Conservation (phyloP, 805 yeast genomes). For the Schwanniomyces yamadae region DNA sequence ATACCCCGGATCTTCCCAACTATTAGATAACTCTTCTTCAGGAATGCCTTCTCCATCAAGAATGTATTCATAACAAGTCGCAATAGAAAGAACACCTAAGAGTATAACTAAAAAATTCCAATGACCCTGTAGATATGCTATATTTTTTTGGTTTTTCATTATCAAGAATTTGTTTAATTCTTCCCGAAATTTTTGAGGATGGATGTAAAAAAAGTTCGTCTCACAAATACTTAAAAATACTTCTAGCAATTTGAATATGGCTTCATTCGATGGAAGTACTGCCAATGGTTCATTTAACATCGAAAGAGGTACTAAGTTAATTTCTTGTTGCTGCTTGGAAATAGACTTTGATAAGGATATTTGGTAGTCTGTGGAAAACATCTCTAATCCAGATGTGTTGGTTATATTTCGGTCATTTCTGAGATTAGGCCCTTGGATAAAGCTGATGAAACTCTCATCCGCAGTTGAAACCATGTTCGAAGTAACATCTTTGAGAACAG, state of each 20-base stretch:
- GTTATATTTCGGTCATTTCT: too few relatives aligned
- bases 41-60: constrained; percentile 7
- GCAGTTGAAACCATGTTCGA: constrained; percentile 12
- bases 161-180: constrained; percentile 8
- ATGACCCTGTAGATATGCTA: constrained; percentile 8
- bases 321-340: constrained; percentile 2
- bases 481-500: constrained; percentile 1
- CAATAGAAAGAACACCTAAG: constrained; percentile 11
- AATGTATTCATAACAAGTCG: constrained; percentile 15
- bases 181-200: constrained; percentile 8
- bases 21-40: constrained; percentile 1
- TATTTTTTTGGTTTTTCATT: constrained; percentile 6
- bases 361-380: neutral
- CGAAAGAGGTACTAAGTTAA: constrained; percentile 5
- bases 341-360: neutral
- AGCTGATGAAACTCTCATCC: constrained; percentile 16
- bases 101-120: constrained; percentile 12
- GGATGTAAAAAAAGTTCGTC: constrained; percentile 16
- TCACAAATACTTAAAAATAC: constrained; percentile 15
- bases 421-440: too few relatives aligned
- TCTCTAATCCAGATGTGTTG: constrained; percentile 2
- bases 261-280: constrained; percentile 10
- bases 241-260: constrained; percentile 8
- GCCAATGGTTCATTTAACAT: constrained; percentile 11
- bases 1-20: constrained; percentile 14